phyloP scores from a whole-genome alignment of 2,329 filamentous ascomycete genomes.

The Ambrosiella xylebori region DNA sequence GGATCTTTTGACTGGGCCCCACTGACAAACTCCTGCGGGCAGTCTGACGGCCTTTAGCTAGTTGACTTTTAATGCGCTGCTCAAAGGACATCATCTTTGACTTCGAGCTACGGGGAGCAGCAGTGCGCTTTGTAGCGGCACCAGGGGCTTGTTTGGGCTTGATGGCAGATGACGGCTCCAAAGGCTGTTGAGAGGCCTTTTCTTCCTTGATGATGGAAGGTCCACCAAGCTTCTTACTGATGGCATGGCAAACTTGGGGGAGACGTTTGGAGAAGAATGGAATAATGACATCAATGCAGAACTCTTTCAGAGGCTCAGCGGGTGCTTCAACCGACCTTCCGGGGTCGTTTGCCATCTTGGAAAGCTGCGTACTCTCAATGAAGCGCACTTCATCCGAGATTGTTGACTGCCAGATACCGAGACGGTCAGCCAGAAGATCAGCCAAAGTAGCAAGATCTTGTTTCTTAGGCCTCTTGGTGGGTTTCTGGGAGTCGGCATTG shows the following conservation, averaged over 20 bases:
- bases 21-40: constrained; percentile 33
- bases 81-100: constrained; percentile 33
- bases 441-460: constrained; percentile 49
- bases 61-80: constrained; percentile 9
- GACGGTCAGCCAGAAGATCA: constrained; percentile 57
- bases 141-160: constrained; percentile 34
- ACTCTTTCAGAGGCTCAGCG: constrained; percentile 52
- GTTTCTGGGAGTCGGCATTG: constrained; percentile 18
- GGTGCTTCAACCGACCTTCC: constrained; percentile 25
- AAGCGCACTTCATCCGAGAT: constrained; percentile 40
- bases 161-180: constrained; percentile 25
- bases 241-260: constrained; percentile 50
- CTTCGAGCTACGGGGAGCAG: constrained; percentile 42
- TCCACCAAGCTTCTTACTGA: constrained; percentile 62
- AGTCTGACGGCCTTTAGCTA: constrained; percentile 9
- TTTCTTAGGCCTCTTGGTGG: constrained; percentile 39
- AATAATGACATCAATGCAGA: constrained; percentile 64
- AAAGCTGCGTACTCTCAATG: constrained; percentile 30
- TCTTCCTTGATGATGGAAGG: constrained; percentile 31
- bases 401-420: constrained; percentile 73
- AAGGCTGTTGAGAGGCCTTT: constrained; percentile 19
- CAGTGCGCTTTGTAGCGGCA: constrained; percentile 31
- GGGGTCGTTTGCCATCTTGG: constrained; percentile 19
- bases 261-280: constrained; percentile 66
- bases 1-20: constrained; percentile 40